Conservation (phyloP, 2,329 filamentous ascomycete species). For the Aspergillus fumigatiaffinis region DNA sequence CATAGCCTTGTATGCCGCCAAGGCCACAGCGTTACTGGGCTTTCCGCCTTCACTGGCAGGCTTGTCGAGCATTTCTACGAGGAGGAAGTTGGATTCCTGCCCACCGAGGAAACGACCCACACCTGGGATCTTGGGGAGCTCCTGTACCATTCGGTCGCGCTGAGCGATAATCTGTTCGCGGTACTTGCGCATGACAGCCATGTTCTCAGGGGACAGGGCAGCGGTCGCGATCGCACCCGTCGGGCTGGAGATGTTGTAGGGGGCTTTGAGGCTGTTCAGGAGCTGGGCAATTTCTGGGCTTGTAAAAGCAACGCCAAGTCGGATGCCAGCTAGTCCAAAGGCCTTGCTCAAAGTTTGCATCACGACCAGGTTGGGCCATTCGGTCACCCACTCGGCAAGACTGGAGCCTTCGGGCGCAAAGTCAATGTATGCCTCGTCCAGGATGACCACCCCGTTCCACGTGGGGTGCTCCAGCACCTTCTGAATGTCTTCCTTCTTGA, state of each 20-base stretch:
- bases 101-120: conserved; percentile 80
- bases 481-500: conserved; percentile 70
- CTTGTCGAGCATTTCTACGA: conserved; percentile 79
- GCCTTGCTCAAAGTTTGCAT: conserved; percentile 99
- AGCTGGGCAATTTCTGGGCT: conserved; percentile 69
- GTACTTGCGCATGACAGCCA: conserved; percentile 70
- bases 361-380: conserved; percentile 93
- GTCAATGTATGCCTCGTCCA: conserved; percentile 97
- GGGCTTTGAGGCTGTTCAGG: conserved; percentile 89
- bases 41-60: conserved; percentile 53
- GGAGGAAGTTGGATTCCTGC: conserved; percentile 77
- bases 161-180: conserved; percentile 68
- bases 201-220: conserved; percentile 63
- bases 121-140: conserved; percentile 71
- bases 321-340: conserved; percentile 90
- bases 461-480: conserved; percentile 75
- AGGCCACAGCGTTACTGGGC: conserved; percentile 73
- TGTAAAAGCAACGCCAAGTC: conserved; percentile 81
- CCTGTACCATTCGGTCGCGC: conserved; percentile 68
- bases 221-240: conserved; percentile 76
- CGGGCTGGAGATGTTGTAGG: conserved; percentile 90
- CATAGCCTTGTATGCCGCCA: conserved; percentile 76
- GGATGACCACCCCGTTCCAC: conserved; percentile 91
- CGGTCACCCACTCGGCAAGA: conserved; percentile 83
- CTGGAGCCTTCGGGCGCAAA: conserved; percentile 77